Conservation (phyloP, 2,329 filamentous ascomycete species). For the Fusarium nygamai region DNA sequence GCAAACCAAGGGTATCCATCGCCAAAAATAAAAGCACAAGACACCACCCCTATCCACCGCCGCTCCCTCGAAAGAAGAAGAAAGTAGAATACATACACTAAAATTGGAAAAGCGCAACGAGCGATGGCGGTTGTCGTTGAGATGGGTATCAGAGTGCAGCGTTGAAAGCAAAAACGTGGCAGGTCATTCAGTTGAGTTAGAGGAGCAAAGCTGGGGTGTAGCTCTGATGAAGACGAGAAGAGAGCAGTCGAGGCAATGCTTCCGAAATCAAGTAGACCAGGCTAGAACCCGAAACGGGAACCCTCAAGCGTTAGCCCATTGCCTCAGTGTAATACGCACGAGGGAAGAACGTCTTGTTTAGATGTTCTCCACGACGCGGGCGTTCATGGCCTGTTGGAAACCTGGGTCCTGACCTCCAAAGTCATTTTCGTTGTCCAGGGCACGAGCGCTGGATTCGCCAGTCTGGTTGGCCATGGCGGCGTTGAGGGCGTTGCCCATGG, state of each 20-base stretch:
- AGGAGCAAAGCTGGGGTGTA: slow-evolving; percentile 1
- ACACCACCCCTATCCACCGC: not conserved
- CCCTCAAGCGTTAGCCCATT: slow-evolving; percentile 46
- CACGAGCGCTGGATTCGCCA: slow-evolving; percentile 63
- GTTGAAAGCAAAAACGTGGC: slow-evolving; percentile 7
- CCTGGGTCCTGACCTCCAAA: slow-evolving; percentile 65
- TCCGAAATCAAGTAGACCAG: slow-evolving; percentile 51
- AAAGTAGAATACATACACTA: slow-evolving; percentile 30
- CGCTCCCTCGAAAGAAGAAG: slow-evolving; percentile 1
- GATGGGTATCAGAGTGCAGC: slow-evolving; percentile 31
- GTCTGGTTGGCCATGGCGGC: slow-evolving; percentile 55
- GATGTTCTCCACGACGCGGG: slow-evolving; percentile 86
- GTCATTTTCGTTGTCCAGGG: slow-evolving; percentile 53
- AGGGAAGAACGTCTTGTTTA: slow-evolving; percentile 54
- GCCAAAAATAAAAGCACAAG: not conserved
- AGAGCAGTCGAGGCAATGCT: slow-evolving; percentile 19
- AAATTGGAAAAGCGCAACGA: not conserved
- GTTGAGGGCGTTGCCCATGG: slow-evolving; percentile 58
- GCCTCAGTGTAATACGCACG: slow-evolving; percentile 18
- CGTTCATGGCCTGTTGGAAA: slow-evolving; percentile 84
- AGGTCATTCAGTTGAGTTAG: not conserved
- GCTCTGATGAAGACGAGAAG: slow-evolving; percentile 35
- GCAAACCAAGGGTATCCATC: slow-evolving; percentile 31
- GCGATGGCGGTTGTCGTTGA: not conserved
- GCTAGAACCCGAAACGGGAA: slow-evolving; percentile 44